These are phyloP conservation scores for Hypoxylon sp. DNA, from an alignment of 2,329 filamentous ascomycete genomes.

Conservation along the genomic window DNA sequence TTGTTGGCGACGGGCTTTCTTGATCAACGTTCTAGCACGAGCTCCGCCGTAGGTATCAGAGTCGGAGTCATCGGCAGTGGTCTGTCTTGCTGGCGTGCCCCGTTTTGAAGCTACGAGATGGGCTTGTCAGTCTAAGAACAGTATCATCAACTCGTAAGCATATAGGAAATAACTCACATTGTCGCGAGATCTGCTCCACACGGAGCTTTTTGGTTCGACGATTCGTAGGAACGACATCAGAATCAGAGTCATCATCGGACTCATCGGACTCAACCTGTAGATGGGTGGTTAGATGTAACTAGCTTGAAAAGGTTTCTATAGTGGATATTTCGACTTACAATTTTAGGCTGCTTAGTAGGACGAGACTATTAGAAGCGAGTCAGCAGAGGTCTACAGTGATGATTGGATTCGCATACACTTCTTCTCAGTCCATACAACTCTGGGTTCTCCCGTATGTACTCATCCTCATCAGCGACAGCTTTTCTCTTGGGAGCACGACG, in stretches of 20 bases:
- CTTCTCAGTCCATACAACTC: constrained; percentile 94
- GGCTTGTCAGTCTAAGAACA: constrained; percentile 42
- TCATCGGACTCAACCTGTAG: constrained; percentile 62
- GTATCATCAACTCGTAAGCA: constrained; percentile 15
- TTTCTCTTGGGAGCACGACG: constrained; percentile 81
- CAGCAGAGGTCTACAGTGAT: constrained; percentile 50
- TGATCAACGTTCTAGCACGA: constrained; percentile 76
- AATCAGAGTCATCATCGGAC: constrained; percentile 77
- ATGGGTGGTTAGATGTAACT: constrained; percentile 25
- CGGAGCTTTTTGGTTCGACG: constrained; percentile 79
- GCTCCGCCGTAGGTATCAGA: constrained; percentile 86
- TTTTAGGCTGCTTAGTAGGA: constrained; percentile 69
- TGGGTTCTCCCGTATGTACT: constrained; percentile 90
- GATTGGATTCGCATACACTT: constrained; percentile 75
- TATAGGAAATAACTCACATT: constrained; percentile 65
- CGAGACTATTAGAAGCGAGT: constrained; percentile 63
- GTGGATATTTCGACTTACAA: constrained; percentile 61
- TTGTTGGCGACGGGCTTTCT: constrained; percentile 82
- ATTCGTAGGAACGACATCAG: constrained; percentile 73
- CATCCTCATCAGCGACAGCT: constrained; percentile 77
- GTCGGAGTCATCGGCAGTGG: constrained; percentile 73
- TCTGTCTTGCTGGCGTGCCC: constrained; percentile 68
- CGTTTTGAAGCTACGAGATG: constrained; percentile 69
- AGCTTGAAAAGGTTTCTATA: constrained; percentile 3
- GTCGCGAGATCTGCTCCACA: constrained; percentile 71